Conservation (phyloP, 371 early-diverging fungal species). For the Apophysomyces ossiformis region DNA sequence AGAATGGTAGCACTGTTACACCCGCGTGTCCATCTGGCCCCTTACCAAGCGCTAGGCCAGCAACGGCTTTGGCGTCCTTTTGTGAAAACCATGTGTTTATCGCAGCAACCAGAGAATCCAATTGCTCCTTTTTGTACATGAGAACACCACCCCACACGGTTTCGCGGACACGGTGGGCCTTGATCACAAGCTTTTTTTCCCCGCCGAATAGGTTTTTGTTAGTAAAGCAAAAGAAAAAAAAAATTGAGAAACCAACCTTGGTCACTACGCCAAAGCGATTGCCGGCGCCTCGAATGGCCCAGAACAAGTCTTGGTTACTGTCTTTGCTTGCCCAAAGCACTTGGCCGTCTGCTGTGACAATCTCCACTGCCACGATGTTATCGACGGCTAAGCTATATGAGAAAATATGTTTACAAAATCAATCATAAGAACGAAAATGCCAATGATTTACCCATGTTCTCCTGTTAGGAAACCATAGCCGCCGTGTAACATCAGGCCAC, state of each 20-base stretch:
- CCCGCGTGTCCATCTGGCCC: slow-evolving; percentile 26
- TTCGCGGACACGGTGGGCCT: slow-evolving; percentile 23
- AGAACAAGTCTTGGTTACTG: slow-evolving; percentile 58
- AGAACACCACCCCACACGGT: slow-evolving; percentile 33
- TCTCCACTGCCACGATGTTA: slow-evolving; percentile 47
- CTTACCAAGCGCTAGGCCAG: slow-evolving; percentile 28
- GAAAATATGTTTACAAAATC: not conserved
- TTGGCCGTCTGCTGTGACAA: slow-evolving; percentile 56
- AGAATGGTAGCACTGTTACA: slow-evolving; percentile 26
- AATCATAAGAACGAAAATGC: not conserved
- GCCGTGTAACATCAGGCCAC: slow-evolving; percentile 46
- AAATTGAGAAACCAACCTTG: slow-evolving; percentile 18
- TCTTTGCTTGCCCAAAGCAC: slow-evolving; percentile 42
- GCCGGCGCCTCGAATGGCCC: slow-evolving; percentile 67
- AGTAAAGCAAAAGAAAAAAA: not conserved
- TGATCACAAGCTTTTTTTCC: slow-evolving; percentile 24
- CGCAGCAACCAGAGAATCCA: slow-evolving; percentile 29
- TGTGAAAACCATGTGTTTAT: slow-evolving; percentile 32
- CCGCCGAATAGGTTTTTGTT: not conserved
- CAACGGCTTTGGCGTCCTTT: slow-evolving; percentile 28
- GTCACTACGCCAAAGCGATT: slow-evolving; percentile 64
- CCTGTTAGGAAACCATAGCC: slow-evolving; percentile 52
- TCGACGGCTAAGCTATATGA: slow-evolving; percentile 46
- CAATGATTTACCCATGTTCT: slow-evolving; percentile 34
- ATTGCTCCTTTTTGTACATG: slow-evolving; percentile 20